A percentile compares a stretch with the other conserved stretches of the same genome.
phyloP scores from a whole-genome alignment of 1,284 basidiomycete genomes.

The Sporisorium scitamineum region DNA sequence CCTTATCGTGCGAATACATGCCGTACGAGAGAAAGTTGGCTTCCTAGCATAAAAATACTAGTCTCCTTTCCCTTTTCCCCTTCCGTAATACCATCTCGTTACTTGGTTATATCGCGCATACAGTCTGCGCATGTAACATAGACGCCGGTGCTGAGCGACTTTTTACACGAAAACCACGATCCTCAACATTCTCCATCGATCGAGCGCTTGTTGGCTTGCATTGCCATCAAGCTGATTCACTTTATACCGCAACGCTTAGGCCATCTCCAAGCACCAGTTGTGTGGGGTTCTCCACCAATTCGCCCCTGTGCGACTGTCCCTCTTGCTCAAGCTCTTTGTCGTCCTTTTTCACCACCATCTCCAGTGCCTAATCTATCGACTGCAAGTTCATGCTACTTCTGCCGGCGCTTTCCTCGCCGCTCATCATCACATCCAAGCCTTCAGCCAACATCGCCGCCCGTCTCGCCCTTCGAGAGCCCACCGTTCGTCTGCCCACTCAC shows the following conservation, averaged over 20 bases:
- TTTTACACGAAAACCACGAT: neutral
- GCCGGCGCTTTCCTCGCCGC: conserved; percentile 34
- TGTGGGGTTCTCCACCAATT: neutral
- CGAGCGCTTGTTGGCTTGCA: conserved; percentile 10
- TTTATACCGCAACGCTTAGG: neutral
- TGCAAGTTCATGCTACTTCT: conserved; percentile 33
- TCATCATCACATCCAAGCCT: conserved; percentile 9
- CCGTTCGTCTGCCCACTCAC: neutral
- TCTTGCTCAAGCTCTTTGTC: neutral
- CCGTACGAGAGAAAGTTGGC: too few species aligned
- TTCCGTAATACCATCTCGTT: too few species aligned
- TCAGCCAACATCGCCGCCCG: neutral
- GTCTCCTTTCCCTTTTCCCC: too few species aligned
- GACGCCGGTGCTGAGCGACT: neutral
- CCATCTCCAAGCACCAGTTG: neutral
- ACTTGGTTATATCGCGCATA: too few species aligned
- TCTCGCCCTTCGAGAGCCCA: neutral
- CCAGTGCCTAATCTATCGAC: neutral
- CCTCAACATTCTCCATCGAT: conserved; percentile 15
- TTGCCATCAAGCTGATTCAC: neutral
- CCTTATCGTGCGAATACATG: too few species aligned
- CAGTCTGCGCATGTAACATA: too few species aligned
- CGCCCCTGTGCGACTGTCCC: too few species aligned
- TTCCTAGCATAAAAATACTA: too few species aligned
- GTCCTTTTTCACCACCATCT: conserved; percentile 8